Evolutionary conservation across 176 grass and related monocot genomes (phyloP).

Genomic region (Zoysia pacifica): DNA sequence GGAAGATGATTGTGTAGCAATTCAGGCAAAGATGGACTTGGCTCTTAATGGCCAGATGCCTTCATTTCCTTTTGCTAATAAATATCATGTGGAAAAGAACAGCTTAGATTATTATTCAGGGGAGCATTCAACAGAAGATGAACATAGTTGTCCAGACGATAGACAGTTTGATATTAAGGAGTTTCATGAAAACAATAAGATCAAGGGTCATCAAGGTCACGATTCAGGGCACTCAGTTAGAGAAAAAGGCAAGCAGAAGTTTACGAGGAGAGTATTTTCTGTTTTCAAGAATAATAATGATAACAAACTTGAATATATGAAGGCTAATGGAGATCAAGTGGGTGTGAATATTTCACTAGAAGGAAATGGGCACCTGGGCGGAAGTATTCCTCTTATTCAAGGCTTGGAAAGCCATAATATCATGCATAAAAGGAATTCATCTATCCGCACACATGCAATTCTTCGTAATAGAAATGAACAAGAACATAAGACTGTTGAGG

Average conservation of each 20-base stretch:
- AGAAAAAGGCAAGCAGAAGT: slow-evolving; percentile 50
- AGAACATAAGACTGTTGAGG: slow-evolving; percentile 34
- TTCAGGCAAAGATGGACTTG: slow-evolving; percentile 49
- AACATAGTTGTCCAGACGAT: slow-evolving; percentile 23
- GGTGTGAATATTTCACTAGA: slow-evolving; percentile 37
- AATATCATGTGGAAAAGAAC: slow-evolving; percentile 44
- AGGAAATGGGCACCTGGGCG: slow-evolving; percentile 30
- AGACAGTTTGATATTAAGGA: slow-evolving; percentile 39
- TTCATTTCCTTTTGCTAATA: slow-evolving; percentile 48
- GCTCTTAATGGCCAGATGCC: slow-evolving; percentile 37
- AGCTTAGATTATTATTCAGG: slow-evolving; percentile 33
- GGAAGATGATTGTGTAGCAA: slow-evolving; percentile 59
- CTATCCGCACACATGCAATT: slow-evolving; percentile 1
- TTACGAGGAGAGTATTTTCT: slow-evolving; percentile 57
- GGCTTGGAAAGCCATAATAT: slow-evolving; percentile 32
- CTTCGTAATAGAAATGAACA: slow-evolving; percentile 31
- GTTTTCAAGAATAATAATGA: slow-evolving; percentile 57
- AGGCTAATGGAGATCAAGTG: slow-evolving; percentile 36
- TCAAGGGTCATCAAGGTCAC: slow-evolving; percentile 36
- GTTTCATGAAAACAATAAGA: slow-evolving; percentile 36
- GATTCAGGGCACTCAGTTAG: slow-evolving; percentile 39
- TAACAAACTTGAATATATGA: slow-evolving; percentile 33
- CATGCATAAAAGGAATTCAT: slow-evolving; percentile 26
- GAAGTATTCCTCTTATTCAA: slow-evolving; percentile 19
- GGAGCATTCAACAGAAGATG: slow-evolving; percentile 36